A percentile compares a stretch with the other conserved stretches of the same genome.
Conservation (phyloP, 1,284 basidiomycete species). For the Ceratobasidium sp. region DNA sequence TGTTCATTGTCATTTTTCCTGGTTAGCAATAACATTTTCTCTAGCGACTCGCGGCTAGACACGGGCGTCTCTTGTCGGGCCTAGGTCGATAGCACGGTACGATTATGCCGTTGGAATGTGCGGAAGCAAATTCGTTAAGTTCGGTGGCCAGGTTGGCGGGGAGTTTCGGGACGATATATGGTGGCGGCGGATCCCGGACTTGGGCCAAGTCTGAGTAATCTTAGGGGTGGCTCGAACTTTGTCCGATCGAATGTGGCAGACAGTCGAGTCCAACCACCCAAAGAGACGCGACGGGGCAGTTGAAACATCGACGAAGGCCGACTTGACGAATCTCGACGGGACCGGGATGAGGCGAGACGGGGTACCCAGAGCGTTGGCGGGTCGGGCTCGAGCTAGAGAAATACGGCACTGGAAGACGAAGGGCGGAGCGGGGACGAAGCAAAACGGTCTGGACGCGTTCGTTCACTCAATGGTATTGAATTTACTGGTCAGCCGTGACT, state of each 20-base stretch:
- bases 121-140: conserved; percentile 91
- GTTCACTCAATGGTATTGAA: background rate
- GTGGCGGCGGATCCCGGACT: conserved; percentile 50
- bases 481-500: background rate
- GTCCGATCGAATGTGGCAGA: background rate
- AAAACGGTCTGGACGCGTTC: background rate
- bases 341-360: conserved; percentile 3
- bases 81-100: conserved; percentile 87
- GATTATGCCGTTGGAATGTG: conserved; percentile 96
- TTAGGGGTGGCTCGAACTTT: background rate
- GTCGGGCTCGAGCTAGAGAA: background rate
- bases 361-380: conserved; percentile 29
- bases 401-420: background rate
- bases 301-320: no score
- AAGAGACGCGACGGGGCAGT: background rate
- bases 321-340: conserved; percentile 19
- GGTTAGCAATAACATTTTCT: conserved; percentile 19
- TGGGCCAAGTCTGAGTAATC: no score
- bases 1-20: conserved; percentile 46
- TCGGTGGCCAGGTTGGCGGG: conserved; percentile 96
- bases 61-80: conserved; percentile 78
- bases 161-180: conserved; percentile 96
- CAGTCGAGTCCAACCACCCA: background rate
- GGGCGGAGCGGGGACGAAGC: conserved; percentile 9
- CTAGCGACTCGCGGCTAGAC: conserved; percentile 94